phyloP scores from a whole-genome alignment of 2,329 filamentous ascomycete genomes.

The Pseudogymnoascus sp. region DNA sequence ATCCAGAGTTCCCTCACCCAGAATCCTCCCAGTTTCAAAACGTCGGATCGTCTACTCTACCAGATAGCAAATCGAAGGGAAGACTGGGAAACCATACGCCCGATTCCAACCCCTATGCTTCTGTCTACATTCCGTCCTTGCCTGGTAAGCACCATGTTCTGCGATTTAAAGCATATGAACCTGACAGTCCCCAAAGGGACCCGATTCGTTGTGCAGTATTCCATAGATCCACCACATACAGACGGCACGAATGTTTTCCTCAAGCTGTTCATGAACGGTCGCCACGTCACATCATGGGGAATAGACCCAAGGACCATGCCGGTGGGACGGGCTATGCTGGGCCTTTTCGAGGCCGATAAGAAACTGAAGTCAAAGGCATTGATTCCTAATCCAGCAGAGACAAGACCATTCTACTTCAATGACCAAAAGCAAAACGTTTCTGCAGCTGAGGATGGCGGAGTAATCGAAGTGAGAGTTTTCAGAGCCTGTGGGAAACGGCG shows the following conservation, averaged over 20 bases:
- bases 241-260: slow-evolving; percentile 41
- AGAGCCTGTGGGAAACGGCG: slow-evolving; percentile 41
- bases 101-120: slow-evolving; percentile 33
- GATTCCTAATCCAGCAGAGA: slow-evolving; percentile 35
- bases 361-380: slow-evolving; percentile 32
- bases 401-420: slow-evolving; percentile 43
- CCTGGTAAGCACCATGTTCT: slow-evolving; percentile 33
- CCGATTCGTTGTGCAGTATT: slow-evolving; percentile 46
- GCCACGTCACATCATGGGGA: slow-evolving; percentile 45
- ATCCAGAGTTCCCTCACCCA: slow-evolving; percentile 49
- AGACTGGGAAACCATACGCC: not conserved
- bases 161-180: not conserved
- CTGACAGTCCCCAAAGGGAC: slow-evolving; percentile 31
- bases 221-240: slow-evolving; percentile 29
- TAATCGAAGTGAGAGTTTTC: slow-evolving; percentile 47
- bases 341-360: slow-evolving; percentile 41
- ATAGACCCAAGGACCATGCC: slow-evolving; percentile 32
- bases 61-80: not conserved
- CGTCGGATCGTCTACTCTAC: not conserved
- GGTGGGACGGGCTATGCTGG: slow-evolving; percentile 36
- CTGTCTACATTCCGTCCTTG: slow-evolving; percentile 49
- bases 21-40: slow-evolving; percentile 39
- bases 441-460: slow-evolving; percentile 44
- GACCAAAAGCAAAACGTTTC: slow-evolving; percentile 24
- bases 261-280: slow-evolving; percentile 47